These are phyloP conservation scores for Volvox carteri DNA, from an alignment of 163 green algal genomes.

Conservation along the genomic window DNA sequence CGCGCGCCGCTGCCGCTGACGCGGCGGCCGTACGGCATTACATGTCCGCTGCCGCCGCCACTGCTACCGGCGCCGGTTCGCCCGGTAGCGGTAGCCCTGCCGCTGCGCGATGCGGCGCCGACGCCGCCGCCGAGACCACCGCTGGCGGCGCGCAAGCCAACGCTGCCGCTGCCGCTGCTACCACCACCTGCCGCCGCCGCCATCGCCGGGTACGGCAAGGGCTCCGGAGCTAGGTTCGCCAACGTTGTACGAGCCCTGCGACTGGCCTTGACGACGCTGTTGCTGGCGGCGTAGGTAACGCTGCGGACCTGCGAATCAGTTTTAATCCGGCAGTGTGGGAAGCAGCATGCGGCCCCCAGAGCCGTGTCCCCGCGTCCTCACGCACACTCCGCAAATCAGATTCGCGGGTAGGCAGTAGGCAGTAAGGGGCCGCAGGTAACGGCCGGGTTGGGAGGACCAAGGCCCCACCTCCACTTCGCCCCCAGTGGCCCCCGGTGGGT, in stretches of 20 bases:
- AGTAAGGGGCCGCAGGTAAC: no score
- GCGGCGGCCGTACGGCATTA: conserved; percentile 26
- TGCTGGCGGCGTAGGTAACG: conserved; percentile 77
- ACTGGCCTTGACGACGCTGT: conserved; percentile 63
- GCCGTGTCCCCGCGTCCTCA: no score
- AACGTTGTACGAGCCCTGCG: conserved; percentile 47
- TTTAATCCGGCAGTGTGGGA: no score
- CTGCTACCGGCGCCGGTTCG: neutral
- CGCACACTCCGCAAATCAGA: no score
- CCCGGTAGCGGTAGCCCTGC: neutral
- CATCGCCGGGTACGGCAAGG: neutral
- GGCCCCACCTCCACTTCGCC: no score
- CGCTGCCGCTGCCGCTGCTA: neutral
- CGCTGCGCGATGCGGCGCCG: neutral
- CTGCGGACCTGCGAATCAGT: conserved; percentile 57
- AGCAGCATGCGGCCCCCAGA: no score
- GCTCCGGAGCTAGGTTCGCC: conserved; percentile 19
- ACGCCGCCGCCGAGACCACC: neutral
- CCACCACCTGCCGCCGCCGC: no score
- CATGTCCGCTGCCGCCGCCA: neutral
- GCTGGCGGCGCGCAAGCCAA: neutral
- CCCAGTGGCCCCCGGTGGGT: no score
- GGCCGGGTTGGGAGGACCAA: no score
- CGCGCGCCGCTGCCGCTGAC: neutral
- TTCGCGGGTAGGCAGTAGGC: no score